phyloP scores from a whole-genome alignment of 768 basidiomycete species.

The Boletus patriciae region DNA sequence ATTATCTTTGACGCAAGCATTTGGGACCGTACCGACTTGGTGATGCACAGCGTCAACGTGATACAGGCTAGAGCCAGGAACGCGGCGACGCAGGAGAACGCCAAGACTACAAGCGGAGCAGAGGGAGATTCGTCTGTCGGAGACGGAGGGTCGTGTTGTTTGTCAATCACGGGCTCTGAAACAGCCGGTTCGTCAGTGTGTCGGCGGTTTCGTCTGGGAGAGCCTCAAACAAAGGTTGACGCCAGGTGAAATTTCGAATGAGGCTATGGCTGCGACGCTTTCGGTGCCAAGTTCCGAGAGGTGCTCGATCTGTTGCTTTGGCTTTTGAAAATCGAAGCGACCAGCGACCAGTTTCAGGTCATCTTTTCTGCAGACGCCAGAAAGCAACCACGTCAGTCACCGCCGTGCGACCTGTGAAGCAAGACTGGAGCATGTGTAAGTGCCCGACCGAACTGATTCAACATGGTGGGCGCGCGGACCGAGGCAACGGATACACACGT shows the following conservation, averaged over 20 bases:
- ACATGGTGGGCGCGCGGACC: too few species aligned
- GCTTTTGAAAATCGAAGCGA: constrained; percentile 33
- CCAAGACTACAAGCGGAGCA: constrained; percentile 18
- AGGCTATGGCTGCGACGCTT: constrained; percentile 30
- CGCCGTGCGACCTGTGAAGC: not conserved
- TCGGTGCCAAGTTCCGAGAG: constrained; percentile 31
- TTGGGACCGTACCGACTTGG: constrained; percentile 17
- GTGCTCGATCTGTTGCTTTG: constrained; percentile 32
- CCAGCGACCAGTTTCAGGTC: constrained; percentile 19
- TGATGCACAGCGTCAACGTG: constrained; percentile 20
- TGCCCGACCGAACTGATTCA: too few species aligned
- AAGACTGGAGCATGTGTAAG: constrained; percentile 26
- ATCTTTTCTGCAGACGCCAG: constrained; percentile 20
- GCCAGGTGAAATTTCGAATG: constrained; percentile 21
- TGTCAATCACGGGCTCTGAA: not conserved
- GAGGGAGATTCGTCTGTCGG: not conserved
- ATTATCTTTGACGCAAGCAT: constrained; percentile 22
- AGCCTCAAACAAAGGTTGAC: constrained; percentile 21
- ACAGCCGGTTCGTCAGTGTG: not conserved
- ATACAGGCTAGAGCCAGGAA: constrained; percentile 27
- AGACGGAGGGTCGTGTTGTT: not conserved
- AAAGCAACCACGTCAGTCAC: constrained; percentile 13
- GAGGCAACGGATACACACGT: too few species aligned
- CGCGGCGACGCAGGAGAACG: constrained; percentile 28
- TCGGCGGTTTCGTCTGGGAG: constrained; percentile 25